A percentile compares a stretch with the other conserved stretches of the same genome.
These are phyloP conservation scores for Trichocladium uniseriatum DNA, from an alignment of 495 filamentous ascomycete species.

Conservation along the genomic window DNA sequence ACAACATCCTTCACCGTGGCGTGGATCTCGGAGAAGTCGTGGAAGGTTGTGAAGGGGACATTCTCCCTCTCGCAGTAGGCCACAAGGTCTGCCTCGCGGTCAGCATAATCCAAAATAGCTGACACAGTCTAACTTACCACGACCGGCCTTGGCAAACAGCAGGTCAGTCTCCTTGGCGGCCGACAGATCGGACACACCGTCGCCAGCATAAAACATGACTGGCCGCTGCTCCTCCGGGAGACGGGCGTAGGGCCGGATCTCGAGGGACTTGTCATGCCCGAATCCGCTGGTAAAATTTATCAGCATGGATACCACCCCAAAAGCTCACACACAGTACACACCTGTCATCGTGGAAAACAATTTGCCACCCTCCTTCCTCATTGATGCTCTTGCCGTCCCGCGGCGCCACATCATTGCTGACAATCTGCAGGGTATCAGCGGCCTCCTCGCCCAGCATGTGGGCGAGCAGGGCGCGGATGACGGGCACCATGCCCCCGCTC, in stretches of 20 bases:
- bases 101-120: not conserved
- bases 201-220: constrained; percentile 78
- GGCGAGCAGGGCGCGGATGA: constrained; percentile 75
- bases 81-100: constrained; percentile 54
- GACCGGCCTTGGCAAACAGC: constrained; percentile 81
- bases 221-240: constrained; percentile 59
- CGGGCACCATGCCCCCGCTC: constrained; percentile 82
- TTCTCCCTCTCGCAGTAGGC: constrained; percentile 68
- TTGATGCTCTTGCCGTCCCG: constrained; percentile 59
- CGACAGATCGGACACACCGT: constrained; percentile 81
- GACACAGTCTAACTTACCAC: constrained; percentile 47
- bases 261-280: constrained; percentile 87
- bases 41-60: constrained; percentile 72
- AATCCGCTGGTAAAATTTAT: constrained; percentile 49
- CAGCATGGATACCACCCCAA: not conserved
- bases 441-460: constrained; percentile 65
- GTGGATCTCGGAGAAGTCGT: constrained; percentile 68
- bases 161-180: constrained; percentile 83
- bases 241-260: constrained; percentile 73
- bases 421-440: constrained; percentile 66
- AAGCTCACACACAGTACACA: constrained; percentile 19
- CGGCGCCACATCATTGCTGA: constrained; percentile 69
- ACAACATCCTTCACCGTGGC: constrained; percentile 65
- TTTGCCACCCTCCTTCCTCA: constrained; percentile 71
- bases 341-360: constrained; percentile 82